A percentile compares a stretch with the other conserved stretches of the same genome.
phyloP scores from a whole-genome alignment of 768 basidiomycete species.

The Amanita jacksonii region DNA sequence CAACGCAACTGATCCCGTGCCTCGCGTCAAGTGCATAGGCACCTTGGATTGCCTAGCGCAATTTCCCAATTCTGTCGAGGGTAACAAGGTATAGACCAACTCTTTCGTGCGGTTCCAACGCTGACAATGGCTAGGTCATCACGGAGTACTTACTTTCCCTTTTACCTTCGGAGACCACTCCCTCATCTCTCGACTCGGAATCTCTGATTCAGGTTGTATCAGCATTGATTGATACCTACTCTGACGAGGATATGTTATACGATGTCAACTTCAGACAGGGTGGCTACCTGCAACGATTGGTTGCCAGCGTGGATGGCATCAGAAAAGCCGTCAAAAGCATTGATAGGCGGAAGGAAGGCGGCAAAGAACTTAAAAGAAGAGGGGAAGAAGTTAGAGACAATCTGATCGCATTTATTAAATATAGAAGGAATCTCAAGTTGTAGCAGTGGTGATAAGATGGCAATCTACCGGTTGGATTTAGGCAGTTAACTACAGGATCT shows the following conservation, averaged over 20 bases:
- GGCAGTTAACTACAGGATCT: too few relatives aligned
- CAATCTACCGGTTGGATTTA: too few relatives aligned
- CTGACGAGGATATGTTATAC: constrained; percentile 74
- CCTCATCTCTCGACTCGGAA: constrained; percentile 46
- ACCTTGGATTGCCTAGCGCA: constrained; percentile 82
- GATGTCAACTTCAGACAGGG: constrained; percentile 74
- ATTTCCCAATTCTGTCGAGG: constrained; percentile 48
- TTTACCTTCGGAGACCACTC: constrained; percentile 33
- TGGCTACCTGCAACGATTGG: constrained; percentile 44
- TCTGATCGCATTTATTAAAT: constrained; percentile 65
- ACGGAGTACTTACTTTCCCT: constrained; percentile 57
- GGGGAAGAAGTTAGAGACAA: constrained; percentile 76
- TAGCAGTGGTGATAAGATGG: too few relatives aligned
- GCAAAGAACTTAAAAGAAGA: constrained; percentile 51
- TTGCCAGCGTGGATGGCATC: constrained; percentile 50
- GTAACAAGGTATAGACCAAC: constrained; percentile 43
- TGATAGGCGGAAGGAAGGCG: constrained; percentile 57
- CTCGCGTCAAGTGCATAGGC: constrained; percentile 74
- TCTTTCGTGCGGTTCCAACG: not conserved
- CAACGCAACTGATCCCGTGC: constrained; percentile 38
- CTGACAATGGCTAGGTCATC: constrained; percentile 36
- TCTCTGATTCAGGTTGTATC: constrained; percentile 70
- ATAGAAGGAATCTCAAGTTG: constrained; percentile 47
- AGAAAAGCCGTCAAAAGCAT: constrained; percentile 55
- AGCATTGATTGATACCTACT: constrained; percentile 86